Percentiles rank a stretch among this genome's conserved stretches.
These are phyloP conservation scores for Didymella pinodella DNA, from an alignment of 2,329 filamentous ascomycete species.

Conservation along the genomic window DNA sequence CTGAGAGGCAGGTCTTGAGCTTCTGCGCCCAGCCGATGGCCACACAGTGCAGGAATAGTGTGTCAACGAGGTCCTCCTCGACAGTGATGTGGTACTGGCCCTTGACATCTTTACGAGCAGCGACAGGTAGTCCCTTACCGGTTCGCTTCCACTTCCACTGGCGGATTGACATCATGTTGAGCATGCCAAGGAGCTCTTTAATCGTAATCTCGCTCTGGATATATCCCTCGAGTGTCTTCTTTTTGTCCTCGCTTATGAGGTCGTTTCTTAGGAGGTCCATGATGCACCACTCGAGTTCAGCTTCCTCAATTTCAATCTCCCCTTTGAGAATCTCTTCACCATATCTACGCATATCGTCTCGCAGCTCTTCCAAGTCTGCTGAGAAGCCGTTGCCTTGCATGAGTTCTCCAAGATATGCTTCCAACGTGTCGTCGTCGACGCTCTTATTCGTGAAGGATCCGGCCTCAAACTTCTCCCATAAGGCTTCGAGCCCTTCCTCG, in stretches of 20 bases:
- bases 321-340: slow-evolving; percentile 27
- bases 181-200: slow-evolving; percentile 32
- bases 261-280: slow-evolving; percentile 59
- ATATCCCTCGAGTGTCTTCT: slow-evolving; percentile 35
- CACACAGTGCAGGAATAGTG: slow-evolving; percentile 37
- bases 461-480: slow-evolving; percentile 53
- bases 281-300: slow-evolving; percentile 57
- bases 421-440: slow-evolving; percentile 29
- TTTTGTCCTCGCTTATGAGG: slow-evolving; percentile 60
- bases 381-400: slow-evolving; percentile 18
- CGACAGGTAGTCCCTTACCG: slow-evolving; percentile 34
- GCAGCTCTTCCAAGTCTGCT: slow-evolving; percentile 20
- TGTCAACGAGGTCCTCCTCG: slow-evolving; percentile 41
- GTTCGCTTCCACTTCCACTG: slow-evolving; percentile 38
- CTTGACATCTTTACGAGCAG: slow-evolving; percentile 30
- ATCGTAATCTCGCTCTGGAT: slow-evolving; percentile 33
- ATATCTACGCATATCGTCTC: slow-evolving; percentile 24
- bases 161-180: slow-evolving; percentile 37
- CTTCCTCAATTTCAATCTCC: slow-evolving; percentile 49
- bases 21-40: slow-evolving; percentile 34
- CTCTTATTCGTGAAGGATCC: slow-evolving; percentile 27
- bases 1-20: slow-evolving; percentile 26
- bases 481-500: slow-evolving; percentile 63
- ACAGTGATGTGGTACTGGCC: slow-evolving; percentile 35
- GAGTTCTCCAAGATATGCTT: slow-evolving; percentile 31